These are phyloP conservation scores for Globisporangium lucens DNA, from an alignment of 352 stramenopile species.

Conservation along the genomic window DNA sequence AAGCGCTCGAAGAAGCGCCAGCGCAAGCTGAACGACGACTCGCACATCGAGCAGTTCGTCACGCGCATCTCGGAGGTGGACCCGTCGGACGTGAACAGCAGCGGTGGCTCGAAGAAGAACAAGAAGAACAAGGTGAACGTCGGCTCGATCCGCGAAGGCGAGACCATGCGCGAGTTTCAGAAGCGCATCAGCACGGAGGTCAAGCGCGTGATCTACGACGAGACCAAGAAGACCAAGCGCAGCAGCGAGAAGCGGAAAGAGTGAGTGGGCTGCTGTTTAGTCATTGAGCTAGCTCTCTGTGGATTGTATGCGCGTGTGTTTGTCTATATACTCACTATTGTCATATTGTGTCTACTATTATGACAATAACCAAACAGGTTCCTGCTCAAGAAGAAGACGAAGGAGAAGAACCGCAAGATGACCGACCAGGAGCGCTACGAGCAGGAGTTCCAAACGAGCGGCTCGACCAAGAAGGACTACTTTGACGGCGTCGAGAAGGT, in stretches of 20 bases:
- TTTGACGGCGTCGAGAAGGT: slow-evolving; percentile 64
- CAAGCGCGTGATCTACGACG: slow-evolving; percentile 82
- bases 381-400: slow-evolving; percentile 77
- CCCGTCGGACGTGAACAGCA: background rate
- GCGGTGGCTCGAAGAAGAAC: slow-evolving; percentile 28
- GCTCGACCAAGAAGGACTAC: slow-evolving; percentile 64
- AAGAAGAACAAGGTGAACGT: slow-evolving; percentile 53
- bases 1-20: slow-evolving; percentile 82
- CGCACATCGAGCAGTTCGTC: slow-evolving; percentile 64
- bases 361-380: slow-evolving; percentile 24
- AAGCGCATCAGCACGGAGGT: slow-evolving; percentile 83
- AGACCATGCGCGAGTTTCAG: slow-evolving; percentile 84
- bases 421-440: slow-evolving; percentile 81
- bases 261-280: slow-evolving; percentile 21
- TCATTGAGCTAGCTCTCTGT: background rate
- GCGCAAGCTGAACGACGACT: slow-evolving; percentile 57
- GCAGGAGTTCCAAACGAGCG: slow-evolving; percentile 67
- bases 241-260: slow-evolving; percentile 76
- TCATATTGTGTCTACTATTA: background rate
- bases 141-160: slow-evolving; percentile 51
- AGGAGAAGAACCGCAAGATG: slow-evolving; percentile 68
- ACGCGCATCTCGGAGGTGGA: slow-evolving; percentile 43
- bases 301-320: background rate
- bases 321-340: background rate
- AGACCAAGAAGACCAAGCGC: slow-evolving; percentile 70